phyloP scores from a whole-genome alignment of 805 yeast species.

The Candida sakaeoensis region DNA sequence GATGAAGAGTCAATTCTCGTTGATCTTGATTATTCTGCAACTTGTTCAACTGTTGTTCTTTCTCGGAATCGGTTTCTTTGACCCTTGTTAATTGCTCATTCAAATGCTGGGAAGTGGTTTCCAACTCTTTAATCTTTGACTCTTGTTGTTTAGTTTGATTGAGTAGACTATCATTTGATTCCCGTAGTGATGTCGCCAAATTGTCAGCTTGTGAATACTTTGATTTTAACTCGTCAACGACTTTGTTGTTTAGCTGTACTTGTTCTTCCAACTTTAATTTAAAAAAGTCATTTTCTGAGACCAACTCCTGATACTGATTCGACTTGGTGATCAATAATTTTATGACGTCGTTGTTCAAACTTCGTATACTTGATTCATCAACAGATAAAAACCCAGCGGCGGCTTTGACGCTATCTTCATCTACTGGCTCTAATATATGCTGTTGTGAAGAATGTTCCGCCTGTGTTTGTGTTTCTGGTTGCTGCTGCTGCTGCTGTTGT shows the following conservation, averaged over 20 bases:
- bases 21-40: constrained; percentile 16
- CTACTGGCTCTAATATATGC: constrained; percentile 12
- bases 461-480: no score
- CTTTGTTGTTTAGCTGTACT: constrained; percentile 9
- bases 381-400: constrained; percentile 26
- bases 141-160: constrained; percentile 12
- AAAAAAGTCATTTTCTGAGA: constrained; percentile 28
- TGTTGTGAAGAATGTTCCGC: no score
- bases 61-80: constrained; percentile 13
- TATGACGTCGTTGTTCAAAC: constrained; percentile 14
- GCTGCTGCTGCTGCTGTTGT: no score
- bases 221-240: constrained; percentile 17
- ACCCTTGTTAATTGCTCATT: constrained; percentile 15
- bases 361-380: constrained; percentile 14
- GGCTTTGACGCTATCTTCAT: constrained; percentile 15
- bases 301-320: constrained; percentile 24
- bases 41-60: constrained; percentile 12
- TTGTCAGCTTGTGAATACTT: constrained; percentile 18
- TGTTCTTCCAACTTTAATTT: constrained; percentile 34
- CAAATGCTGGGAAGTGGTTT: constrained; percentile 14
- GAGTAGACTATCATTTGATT: constrained; percentile 15
- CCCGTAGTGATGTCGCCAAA: constrained; percentile 19
- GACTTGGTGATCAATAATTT: constrained; percentile 23
- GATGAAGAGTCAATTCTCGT: constrained; percentile 25
- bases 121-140: constrained; percentile 13